Conservation (phyloP, 768 basidiomycete genomes). For the Mrakia blollopis region DNA sequence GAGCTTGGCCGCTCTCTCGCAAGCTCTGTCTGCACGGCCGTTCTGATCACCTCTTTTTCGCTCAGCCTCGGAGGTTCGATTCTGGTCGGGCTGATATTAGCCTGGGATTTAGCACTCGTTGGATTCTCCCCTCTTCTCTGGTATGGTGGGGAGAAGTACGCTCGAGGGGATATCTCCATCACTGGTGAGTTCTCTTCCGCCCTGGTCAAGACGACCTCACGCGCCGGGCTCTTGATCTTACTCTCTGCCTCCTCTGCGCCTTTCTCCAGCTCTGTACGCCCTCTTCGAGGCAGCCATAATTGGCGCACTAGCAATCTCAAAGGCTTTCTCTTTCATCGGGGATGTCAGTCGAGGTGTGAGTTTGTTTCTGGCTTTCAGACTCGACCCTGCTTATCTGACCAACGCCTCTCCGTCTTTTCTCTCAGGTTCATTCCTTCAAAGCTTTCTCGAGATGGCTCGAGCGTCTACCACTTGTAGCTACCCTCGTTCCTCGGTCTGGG, state of each 20-base stretch:
- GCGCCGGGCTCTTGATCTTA: background rate
- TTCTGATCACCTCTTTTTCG: background rate
- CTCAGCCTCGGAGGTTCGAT: slow-evolving; percentile 27
- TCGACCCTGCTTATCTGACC: background rate
- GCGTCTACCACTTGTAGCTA: slow-evolving; percentile 8
- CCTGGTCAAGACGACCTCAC: background rate
- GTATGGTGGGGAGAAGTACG: slow-evolving; percentile 14
- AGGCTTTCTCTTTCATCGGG: slow-evolving; percentile 20
- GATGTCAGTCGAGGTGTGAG: slow-evolving; percentile 11
- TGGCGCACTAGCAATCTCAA: slow-evolving; percentile 1
- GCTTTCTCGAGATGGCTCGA: slow-evolving; percentile 8
- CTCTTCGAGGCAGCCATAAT: slow-evolving; percentile 22
- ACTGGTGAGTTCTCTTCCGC: background rate
- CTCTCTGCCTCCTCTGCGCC: background rate
- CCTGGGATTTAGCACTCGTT: slow-evolving; percentile 23
- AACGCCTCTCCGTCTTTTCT: background rate
- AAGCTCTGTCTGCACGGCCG: background rate
- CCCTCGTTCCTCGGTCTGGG: background rate
- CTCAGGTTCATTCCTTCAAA: slow-evolving; percentile 5
- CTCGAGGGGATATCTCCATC: slow-evolving; percentile 7
- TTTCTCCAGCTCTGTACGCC: background rate
- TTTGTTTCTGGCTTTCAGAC: background rate
- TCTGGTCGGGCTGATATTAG: background rate
- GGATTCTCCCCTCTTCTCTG: slow-evolving; percentile 22
- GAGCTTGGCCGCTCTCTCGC: no score